Evolutionary conservation across 495 filamentous ascomycete genomes (phyloP).

Genomic region (Barbatosphaeria neglecta): DNA sequence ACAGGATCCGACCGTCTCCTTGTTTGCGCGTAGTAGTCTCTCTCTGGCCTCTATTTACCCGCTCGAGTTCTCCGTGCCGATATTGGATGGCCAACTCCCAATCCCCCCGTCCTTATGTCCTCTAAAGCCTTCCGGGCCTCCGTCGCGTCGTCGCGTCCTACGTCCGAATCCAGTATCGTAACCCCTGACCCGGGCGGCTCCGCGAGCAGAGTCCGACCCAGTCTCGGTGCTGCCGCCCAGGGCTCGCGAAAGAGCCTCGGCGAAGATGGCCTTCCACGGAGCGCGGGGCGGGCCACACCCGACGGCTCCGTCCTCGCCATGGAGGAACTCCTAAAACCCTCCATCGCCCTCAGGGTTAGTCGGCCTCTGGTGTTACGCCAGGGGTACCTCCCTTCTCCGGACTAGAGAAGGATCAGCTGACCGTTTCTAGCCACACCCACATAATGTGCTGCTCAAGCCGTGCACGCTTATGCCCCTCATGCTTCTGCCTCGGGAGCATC

Average conservation of each 20-base stretch:
- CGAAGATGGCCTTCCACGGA: neutral
- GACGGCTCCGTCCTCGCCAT: constrained; percentile 15
- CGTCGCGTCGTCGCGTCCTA: constrained; percentile 29
- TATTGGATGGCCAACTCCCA: neutral
- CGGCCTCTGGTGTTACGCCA: neutral
- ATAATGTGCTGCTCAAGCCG: constrained; percentile 43
- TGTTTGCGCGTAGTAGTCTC: neutral
- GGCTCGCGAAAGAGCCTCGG: constrained; percentile 10
- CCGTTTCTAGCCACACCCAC: constrained; percentile 41
- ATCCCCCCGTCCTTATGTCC: constrained; percentile 21
- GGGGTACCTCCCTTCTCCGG: no score
- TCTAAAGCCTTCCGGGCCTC: constrained; percentile 11
- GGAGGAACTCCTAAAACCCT: constrained; percentile 35
- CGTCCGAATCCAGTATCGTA: constrained; percentile 14
- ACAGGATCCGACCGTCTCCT: neutral
- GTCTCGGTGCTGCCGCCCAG: constrained; percentile 1
- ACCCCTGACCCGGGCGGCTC: constrained; percentile 18
- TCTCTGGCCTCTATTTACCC: neutral
- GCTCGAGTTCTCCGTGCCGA: neutral
- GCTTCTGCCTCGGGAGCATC: constrained; percentile 45
- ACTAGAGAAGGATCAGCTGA: no score
- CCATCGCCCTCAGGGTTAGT: constrained; percentile 36
- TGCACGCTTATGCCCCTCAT: constrained; percentile 49
- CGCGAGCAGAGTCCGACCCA: constrained; percentile 7
- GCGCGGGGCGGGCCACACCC: neutral